Conservation (phyloP, 805 yeast genomes). For the Saccharomycopsis amapae region DNA sequence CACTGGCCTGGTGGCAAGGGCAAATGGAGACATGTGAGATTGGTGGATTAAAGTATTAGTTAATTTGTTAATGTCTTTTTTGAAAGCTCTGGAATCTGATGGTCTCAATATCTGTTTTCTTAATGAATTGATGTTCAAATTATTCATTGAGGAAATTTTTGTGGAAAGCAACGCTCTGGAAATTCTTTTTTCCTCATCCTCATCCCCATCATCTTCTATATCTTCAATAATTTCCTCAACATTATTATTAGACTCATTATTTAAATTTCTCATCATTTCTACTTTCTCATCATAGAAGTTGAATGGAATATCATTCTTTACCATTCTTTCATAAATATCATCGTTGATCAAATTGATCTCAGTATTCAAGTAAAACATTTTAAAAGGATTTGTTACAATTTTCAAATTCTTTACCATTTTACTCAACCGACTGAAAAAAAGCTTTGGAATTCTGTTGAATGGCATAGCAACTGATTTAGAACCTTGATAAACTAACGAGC, state of each 20-base stretch:
- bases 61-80: conserved; percentile 35
- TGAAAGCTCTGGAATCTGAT: conserved; percentile 42
- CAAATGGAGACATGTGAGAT: conserved; percentile 80
- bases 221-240: conserved; percentile 27
- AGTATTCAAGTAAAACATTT: conserved; percentile 73
- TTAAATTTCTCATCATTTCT: conserved; percentile 16
- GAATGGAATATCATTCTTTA: conserved; percentile 62
- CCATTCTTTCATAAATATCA: conserved; percentile 61
- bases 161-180: conserved; percentile 13
- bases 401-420: conserved; percentile 47
- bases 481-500: conserved; percentile 59
- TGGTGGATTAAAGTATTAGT: conserved; percentile 82
- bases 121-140: conserved; percentile 7
- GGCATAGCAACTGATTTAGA: conserved; percentile 58
- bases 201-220: conserved; percentile 20
- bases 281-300: conserved; percentile 28
- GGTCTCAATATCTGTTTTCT: conserved; percentile 40
- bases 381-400: conserved; percentile 72
- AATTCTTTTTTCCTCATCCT: conserved; percentile 24
- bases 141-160: conserved; percentile 8
- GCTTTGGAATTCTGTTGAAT: conserved; percentile 57
- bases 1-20: conserved; percentile 51
- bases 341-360: conserved; percentile 74
- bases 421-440: conserved; percentile 62
- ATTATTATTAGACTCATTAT: conserved; percentile 25